A percentile compares a stretch with the other conserved stretches of the same genome.
phyloP scores from a whole-genome alignment of 2,329 filamentous ascomycete species.

The Dichotomopilus funicola region DNA sequence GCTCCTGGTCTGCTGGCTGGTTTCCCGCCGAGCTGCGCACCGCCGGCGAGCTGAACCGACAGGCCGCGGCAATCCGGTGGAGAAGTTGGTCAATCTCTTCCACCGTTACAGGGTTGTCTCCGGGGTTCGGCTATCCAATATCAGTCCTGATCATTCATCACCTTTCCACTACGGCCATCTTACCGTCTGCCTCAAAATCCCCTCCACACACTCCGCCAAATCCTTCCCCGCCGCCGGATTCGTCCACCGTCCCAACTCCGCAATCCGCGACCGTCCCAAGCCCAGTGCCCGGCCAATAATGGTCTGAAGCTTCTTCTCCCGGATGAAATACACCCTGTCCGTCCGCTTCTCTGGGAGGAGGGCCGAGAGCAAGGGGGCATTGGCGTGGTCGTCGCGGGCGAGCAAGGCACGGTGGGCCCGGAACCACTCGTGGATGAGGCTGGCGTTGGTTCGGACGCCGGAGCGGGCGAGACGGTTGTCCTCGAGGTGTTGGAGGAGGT shows the following conservation, averaged over 20 bases:
- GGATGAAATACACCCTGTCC: slow-evolving; percentile 71
- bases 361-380: slow-evolving; percentile 63
- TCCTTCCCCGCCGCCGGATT: slow-evolving; percentile 53
- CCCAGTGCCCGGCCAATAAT: slow-evolving; percentile 62
- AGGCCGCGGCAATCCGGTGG: slow-evolving; percentile 58
- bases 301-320: slow-evolving; percentile 53
- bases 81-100: slow-evolving; percentile 67
- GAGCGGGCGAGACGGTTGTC: slow-evolving; percentile 31
- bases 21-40: slow-evolving; percentile 38
- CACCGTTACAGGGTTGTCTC: slow-evolving; percentile 47
- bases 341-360: slow-evolving; percentile 69
- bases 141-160: slow-evolving; percentile 13
- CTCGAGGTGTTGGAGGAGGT: slow-evolving; percentile 64
- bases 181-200: slow-evolving; percentile 57
- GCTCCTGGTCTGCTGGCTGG: slow-evolving; percentile 30
- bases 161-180: too few species aligned
- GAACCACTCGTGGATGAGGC: slow-evolving; percentile 62
- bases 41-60: slow-evolving; percentile 62
- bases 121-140: slow-evolving; percentile 41
- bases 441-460: slow-evolving; percentile 28
- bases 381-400: slow-evolving; percentile 48
- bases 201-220: slow-evolving; percentile 64
- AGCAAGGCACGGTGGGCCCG: slow-evolving; percentile 51
- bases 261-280: slow-evolving; percentile 54
- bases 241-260: slow-evolving; percentile 58